These are phyloP conservation scores for Sphagnum magellanicum DNA, from an alignment of 228 moss, liverwort and hornwort species.

Conservation along the genomic window DNA sequence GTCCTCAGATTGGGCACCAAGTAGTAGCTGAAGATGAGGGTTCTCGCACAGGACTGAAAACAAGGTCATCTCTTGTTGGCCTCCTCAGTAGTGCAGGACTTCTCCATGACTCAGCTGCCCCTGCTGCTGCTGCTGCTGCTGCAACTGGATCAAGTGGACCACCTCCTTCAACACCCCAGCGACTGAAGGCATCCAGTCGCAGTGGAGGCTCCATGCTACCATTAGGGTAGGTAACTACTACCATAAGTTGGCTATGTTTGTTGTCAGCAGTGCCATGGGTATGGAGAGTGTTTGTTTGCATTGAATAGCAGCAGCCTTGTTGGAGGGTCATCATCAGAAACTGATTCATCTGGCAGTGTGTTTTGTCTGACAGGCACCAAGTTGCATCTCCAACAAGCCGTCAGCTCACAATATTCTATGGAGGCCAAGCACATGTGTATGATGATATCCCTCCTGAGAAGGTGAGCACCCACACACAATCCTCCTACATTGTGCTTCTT, in stretches of 20 bases:
- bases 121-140: constrained; percentile 11
- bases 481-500: no score
- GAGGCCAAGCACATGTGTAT: constrained; percentile 57
- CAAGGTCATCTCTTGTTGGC: constrained; percentile 35
- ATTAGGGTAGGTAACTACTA: constrained; percentile 11
- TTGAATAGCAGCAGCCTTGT: no score
- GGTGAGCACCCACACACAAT: constrained; percentile 11
- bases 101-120: constrained; percentile 5
- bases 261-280: no score
- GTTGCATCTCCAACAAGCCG: constrained; percentile 36
- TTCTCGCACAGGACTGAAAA: constrained; percentile 42
- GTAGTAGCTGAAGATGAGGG: constrained; percentile 46
- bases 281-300: no score
- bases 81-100: constrained; percentile 11
- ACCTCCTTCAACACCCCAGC: constrained; percentile 12
- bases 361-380: constrained; percentile 22
- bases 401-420: constrained; percentile 59
- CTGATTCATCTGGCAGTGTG: no score
- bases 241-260: no score
- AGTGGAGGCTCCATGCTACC: constrained; percentile 22
- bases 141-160: constrained; percentile 24
- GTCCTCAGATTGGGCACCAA: no score
- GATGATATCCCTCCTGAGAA: constrained; percentile 56
- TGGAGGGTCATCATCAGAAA: no score
- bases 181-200: constrained; percentile 31